Percentiles rank a stretch among this genome's conserved stretches.
Evolutionary conservation across 2,329 filamentous ascomycete genomes (phyloP).

Genomic region (Penicillium janthinellum): DNA sequence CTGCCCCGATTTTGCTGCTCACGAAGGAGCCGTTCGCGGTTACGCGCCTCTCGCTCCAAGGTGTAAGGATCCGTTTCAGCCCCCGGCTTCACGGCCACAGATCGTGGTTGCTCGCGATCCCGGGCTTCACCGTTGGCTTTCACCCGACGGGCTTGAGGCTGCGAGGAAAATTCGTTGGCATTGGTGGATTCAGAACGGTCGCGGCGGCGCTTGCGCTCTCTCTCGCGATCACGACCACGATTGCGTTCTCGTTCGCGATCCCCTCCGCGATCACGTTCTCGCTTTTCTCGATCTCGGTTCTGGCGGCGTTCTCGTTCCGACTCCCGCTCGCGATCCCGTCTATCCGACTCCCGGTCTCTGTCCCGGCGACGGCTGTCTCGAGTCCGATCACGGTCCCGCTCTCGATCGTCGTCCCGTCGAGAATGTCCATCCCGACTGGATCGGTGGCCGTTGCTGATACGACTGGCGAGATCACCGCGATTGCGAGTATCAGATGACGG

Average conservation of each 20-base stretch:
- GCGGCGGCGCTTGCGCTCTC: slow-evolving; percentile 49
- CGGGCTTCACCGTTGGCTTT: slow-evolving; percentile 37
- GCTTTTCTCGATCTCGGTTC: slow-evolving; percentile 41
- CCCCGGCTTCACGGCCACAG: slow-evolving; percentile 21
- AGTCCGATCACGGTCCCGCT: slow-evolving; percentile 23
- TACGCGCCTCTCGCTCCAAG: slow-evolving; percentile 70
- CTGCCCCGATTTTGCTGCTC: slow-evolving; percentile 64
- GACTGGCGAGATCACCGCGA: slow-evolving; percentile 27
- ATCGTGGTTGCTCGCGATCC: slow-evolving; percentile 24
- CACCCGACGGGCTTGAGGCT: slow-evolving; percentile 37
- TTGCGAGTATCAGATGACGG: slow-evolving; percentile 22
- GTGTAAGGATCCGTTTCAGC: slow-evolving; percentile 68
- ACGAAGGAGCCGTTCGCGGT: slow-evolving; percentile 63
- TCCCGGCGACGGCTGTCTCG: slow-evolving; percentile 29
- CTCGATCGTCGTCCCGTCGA: slow-evolving; percentile 35
- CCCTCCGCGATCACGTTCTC: slow-evolving; percentile 28
- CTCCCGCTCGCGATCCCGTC: slow-evolving; percentile 29
- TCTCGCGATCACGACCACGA: slow-evolving; percentile 32
- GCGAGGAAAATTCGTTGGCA: slow-evolving; percentile 32
- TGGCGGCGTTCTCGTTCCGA: slow-evolving; percentile 29
- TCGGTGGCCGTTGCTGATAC: slow-evolving; percentile 30
- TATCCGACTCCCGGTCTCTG: slow-evolving; percentile 38
- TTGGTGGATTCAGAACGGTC: slow-evolving; percentile 41
- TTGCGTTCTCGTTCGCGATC: slow-evolving; percentile 30
- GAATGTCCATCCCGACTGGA: slow-evolving; percentile 32